Base-by-base conservation (phyloP, 352 stramenopile species). In the Aphanomyces astaci region DNA sequence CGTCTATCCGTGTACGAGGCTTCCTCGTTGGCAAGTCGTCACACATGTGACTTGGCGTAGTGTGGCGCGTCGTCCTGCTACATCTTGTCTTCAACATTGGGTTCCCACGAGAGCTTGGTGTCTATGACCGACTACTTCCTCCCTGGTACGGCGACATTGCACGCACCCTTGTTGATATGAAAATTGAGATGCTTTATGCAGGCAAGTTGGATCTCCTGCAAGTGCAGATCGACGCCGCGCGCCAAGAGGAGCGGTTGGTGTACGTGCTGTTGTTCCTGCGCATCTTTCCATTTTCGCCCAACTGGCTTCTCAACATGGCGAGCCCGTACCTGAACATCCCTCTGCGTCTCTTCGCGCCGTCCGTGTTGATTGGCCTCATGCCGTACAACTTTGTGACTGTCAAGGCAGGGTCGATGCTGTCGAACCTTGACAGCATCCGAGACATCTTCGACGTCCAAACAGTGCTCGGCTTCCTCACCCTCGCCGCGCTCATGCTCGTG, bases 311-410 rank as follows among this genome's bases (percentile, higher is more conserved):
- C 39, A 94, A 94, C 71, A 72, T 91, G 51, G 77, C 84, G 24
- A 89, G 82, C 76, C 84, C 86, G 46, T 92, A 85, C 81, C 75
- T 90, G 5, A 71, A 85, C 67, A 81, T 94, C 53, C 82, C 84
- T 43, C 67, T 92, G 22, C 72, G 65, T 31, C 62, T 87, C 25
- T 94, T 94, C 63, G 80, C 82, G 13, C 78, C 80, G 9, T 79
- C 77, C 0, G 83, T 90, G 33, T 68, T 85, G 4, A 24, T 92
- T 9, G 86, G 86, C 1, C 76, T 94, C 56, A 73, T 92, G 72
- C 84, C 84, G 24, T 93, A 93, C 75, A 93, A 91, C 71, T 89
- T 90, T 49, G 79, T 91, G 60, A 93, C 84, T 19, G 82, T 90
- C 5, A 75, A 93, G 60, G 84, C 84, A 0, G 84, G 84, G 19